Evolutionary conservation across 306 rosid species (phyloP).

Genomic region (Ammopiptanthus mongolicus): DNA sequence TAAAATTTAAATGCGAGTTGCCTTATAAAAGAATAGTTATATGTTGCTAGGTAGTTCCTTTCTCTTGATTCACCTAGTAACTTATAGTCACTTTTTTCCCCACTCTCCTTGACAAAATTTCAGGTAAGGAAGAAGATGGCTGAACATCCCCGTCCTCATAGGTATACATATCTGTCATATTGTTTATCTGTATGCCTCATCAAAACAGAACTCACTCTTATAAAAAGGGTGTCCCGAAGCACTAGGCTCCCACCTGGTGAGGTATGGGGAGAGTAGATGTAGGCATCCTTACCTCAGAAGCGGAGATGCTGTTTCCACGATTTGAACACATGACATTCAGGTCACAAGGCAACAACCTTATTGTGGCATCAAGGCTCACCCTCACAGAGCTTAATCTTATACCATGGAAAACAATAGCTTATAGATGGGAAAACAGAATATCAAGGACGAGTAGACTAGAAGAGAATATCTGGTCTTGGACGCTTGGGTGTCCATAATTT

Average conservation of each 20-base stretch:
- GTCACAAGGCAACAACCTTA: no score
- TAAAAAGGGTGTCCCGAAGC: no score
- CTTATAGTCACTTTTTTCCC: not conserved
- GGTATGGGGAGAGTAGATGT: no score
- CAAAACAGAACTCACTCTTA: not conserved
- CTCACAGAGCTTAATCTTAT: not conserved
- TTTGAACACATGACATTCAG: no score
- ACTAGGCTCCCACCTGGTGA: no score
- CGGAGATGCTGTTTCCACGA: no score
- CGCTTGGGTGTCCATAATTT: not conserved
- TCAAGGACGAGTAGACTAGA: not conserved
- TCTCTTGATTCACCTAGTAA: not conserved
- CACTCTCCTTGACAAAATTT: conserved; percentile 18
- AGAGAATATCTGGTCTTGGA: not conserved
- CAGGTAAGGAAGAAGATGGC: conserved; percentile 85
- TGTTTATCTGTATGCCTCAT: not conserved
- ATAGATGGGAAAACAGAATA: not conserved
- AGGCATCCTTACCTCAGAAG: no score
- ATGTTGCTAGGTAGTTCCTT: not conserved
- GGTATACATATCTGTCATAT: conserved; percentile 35
- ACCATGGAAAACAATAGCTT: not conserved
- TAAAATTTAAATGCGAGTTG: not conserved
- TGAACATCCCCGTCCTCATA: conserved; percentile 55
- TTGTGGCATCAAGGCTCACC: no score
- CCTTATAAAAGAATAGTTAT: not conserved